Conservation (phyloP, 2,329 filamentous ascomycete species). For the Hymenoscyphus fraxineus region DNA sequence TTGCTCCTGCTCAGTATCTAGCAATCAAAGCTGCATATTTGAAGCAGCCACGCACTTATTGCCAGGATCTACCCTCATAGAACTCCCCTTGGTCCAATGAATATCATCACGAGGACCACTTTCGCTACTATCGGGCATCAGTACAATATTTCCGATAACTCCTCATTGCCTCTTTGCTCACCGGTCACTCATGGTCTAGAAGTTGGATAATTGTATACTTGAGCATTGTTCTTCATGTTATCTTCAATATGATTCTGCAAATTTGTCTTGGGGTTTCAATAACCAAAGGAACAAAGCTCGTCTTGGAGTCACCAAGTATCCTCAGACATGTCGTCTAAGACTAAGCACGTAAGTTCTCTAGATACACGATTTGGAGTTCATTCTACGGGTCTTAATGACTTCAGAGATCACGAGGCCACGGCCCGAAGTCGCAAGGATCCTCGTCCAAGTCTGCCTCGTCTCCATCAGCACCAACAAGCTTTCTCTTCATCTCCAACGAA, state of each 20-base stretch:
- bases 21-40: slow-evolving; percentile 20
- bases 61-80: slow-evolving; percentile 16
- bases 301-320: not conserved
- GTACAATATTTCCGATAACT: not conserved
- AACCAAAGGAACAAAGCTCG: not conserved
- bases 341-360: not conserved
- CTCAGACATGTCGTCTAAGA: not conserved
- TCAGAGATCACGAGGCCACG: slow-evolving; percentile 1
- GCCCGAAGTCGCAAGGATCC: slow-evolving; percentile 7
- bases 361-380: not conserved
- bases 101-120: slow-evolving; percentile 13
- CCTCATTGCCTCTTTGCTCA: not conserved
- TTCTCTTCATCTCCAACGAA: slow-evolving; percentile 40
- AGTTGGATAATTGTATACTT: not conserved
- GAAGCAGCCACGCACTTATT: slow-evolving; percentile 19
- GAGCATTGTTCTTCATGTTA: not conserved
- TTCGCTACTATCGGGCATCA: slow-evolving; percentile 8
- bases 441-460: slow-evolving; percentile 9
- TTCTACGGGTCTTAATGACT: not conserved
- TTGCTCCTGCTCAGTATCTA: slow-evolving; percentile 9
- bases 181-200: not conserved
- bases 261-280: not conserved
- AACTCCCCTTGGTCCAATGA: slow-evolving; percentile 22
- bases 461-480: slow-evolving; percentile 24
- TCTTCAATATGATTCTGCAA: not conserved